These are phyloP conservation scores for Yarrowia sp. DNA, from an alignment of 805 yeast genomes.

Conservation along the genomic window DNA sequence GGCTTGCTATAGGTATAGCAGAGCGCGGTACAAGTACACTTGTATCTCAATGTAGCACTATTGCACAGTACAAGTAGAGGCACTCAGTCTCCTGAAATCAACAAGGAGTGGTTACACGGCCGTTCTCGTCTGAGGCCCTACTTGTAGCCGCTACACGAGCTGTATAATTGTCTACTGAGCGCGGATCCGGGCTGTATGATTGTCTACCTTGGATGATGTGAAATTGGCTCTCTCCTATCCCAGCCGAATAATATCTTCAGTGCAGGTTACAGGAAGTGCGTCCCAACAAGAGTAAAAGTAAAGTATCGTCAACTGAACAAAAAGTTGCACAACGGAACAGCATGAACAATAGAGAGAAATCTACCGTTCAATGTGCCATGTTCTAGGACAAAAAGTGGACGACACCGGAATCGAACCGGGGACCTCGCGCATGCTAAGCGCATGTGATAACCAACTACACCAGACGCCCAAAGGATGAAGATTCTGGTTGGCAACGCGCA, in stretches of 20 bases:
- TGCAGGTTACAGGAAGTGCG: neutral
- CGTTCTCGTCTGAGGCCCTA: neutral
- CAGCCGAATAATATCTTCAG: neutral
- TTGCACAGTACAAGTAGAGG: neutral
- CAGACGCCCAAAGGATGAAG: conserved; percentile 23
- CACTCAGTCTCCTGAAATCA: neutral
- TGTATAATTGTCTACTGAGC: neutral
- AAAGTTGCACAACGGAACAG: too few relatives aligned
- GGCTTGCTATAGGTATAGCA: neutral
- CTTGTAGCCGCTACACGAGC: neutral
- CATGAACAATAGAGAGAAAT: too few relatives aligned
- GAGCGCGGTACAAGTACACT: too few relatives aligned
- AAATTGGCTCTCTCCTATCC: too few relatives aligned
- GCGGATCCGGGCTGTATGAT: neutral
- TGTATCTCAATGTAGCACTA: too few relatives aligned
- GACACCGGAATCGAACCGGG: conserved; percentile 39
- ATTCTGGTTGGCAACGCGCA: neutral
- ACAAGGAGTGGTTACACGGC: neutral
- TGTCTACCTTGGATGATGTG: neutral
- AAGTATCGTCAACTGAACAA: too few relatives aligned
- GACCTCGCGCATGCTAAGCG: conserved; percentile 39
- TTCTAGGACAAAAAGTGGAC: conserved; percentile 7
- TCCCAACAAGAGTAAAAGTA: too few relatives aligned
- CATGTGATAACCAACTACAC: conserved; percentile 38
- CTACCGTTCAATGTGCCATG: too few relatives aligned